Base-by-base conservation (phyloP, 331 rosid species). In the Arachis monticola region DNA sequence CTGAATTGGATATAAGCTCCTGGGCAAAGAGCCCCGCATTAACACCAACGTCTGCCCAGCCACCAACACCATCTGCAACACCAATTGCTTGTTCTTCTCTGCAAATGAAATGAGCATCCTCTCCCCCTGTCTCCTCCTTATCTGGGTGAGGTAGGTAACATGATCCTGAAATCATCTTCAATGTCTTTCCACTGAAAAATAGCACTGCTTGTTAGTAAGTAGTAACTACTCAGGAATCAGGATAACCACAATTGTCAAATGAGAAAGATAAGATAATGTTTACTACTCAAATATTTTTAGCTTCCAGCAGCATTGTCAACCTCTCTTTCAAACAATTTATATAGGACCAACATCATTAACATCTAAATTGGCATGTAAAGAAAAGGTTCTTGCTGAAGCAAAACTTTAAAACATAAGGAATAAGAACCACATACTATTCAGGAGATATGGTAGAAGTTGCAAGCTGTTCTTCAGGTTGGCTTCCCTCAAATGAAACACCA, bases 21-120 rank as follows among this genome's bases (percentile, higher is more conserved):
- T 86, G 85, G 17, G 98, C 85, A 85, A 87, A 95, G 72, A 76
- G 68, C 63, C 99, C 99, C 1, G 99, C 90, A 83, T 95, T 82
- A 68, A 95, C 79, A 40, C 99, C 99, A 79, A 92, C 94, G 64
- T 95, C 98, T 32, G 99, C 99, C 99, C 99, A 95, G 70, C 99
- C 98, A 72, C 98, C 99, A 8, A 92, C 99, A 76, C 99, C 99
- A 75, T 90, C 99, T 5, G 99, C 99, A 65, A 95, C 96, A 38
- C 99, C 98, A 60, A 95, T 84, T 47, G 77, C 96, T 69, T 92
- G 94, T 85, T 86, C 90, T 51, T 92, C 97, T 46, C 48, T 42
- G 78, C 99, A 92, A 83, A 95, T 89, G 79, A 95, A 95, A 77
- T 95, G 97, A 81, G 98, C 97, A 83, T 95, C 99, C 84, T 95